Conservation (phyloP, 1,284 basidiomycete genomes). For the Rhodotorula glutinis region DNA sequence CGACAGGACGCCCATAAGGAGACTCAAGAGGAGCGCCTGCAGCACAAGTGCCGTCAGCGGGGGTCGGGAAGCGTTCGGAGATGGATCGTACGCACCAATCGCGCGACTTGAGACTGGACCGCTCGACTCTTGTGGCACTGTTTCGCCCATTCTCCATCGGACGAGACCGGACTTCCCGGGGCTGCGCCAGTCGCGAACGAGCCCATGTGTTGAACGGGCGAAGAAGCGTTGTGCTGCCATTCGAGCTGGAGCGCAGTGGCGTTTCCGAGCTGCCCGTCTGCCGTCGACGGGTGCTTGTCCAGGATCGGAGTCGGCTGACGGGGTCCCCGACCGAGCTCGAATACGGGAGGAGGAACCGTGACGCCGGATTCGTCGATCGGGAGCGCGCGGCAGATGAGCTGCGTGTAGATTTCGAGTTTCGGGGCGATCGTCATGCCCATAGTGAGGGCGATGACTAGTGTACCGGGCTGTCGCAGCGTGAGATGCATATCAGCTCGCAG, state of each 20-base stretch:
- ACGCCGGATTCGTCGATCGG: slow-evolving; percentile 9
- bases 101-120: slow-evolving; percentile 24
- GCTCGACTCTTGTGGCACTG: slow-evolving; percentile 15
- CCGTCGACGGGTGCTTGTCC: not conserved
- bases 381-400: slow-evolving; percentile 35
- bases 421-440: slow-evolving; percentile 34
- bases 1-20: slow-evolving; percentile 36
- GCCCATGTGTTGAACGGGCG: not conserved
- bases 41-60: not conserved
- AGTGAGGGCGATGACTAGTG: slow-evolving; percentile 34
- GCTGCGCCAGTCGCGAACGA: not conserved
- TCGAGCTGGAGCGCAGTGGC: not conserved
- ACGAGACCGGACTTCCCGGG: not conserved
- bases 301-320: not conserved
- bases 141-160: slow-evolving; percentile 20
- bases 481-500: not conserved
- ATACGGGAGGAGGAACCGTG: slow-evolving; percentile 18
- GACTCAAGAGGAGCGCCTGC: slow-evolving; percentile 25
- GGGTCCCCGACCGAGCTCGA: not conserved
- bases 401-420: slow-evolving; percentile 39
- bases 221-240: not conserved
- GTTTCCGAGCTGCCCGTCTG: not conserved
- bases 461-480: slow-evolving; percentile 1
- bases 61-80: not conserved
- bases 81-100: slow-evolving; percentile 8